A percentile compares a stretch with the other conserved stretches of the same genome.
Conservation (phyloP, 176 grass and related monocot genomes). For the Oryza glaberrima region DNA sequence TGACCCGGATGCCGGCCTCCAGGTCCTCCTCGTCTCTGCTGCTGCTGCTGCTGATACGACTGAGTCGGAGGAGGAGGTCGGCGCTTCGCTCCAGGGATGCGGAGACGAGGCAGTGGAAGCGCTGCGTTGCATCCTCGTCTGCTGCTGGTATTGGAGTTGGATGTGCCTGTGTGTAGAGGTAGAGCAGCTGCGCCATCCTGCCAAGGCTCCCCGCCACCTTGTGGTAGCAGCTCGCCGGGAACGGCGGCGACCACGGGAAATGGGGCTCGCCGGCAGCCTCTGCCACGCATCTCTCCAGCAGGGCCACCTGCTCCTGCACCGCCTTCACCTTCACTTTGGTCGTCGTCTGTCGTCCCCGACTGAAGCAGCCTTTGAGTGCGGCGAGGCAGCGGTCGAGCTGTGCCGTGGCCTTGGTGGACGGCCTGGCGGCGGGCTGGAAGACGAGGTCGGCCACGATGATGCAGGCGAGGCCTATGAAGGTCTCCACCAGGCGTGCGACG, state of each 20-base stretch:
- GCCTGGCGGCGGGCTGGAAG: constrained; percentile 65
- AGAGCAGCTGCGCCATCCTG: constrained; percentile 64
- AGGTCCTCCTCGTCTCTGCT: not conserved
- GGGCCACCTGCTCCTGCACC: constrained; percentile 39
- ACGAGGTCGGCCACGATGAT: constrained; percentile 52
- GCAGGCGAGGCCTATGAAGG: constrained; percentile 73
- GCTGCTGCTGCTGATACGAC: too few species aligned
- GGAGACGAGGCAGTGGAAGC: constrained; percentile 48
- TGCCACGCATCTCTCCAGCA: constrained; percentile 38
- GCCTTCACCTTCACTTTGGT: constrained; percentile 19
- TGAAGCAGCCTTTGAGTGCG: constrained; percentile 39
- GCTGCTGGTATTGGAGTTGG: not conserved
- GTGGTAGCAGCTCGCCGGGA: constrained; percentile 42
- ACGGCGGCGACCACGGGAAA: constrained; percentile 65
- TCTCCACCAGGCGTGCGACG: constrained; percentile 62
- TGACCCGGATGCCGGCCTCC: constrained; percentile 28
- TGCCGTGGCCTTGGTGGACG: constrained; percentile 54
- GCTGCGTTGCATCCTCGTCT: constrained; percentile 27
- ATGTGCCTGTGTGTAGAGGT: constrained; percentile 44
- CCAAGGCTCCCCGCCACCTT: constrained; percentile 56
- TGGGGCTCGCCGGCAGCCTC: constrained; percentile 63
- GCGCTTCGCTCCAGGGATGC: constrained; percentile 31
- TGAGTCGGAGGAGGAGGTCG: not conserved
- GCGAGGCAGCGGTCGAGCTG: constrained; percentile 53
- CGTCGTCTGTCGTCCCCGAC: not conserved